Evolutionary conservation across 2,329 filamentous ascomycete species (phyloP), one percentile per base, ranked within the genome.

Genomic region (Lizonia empirigonia): DNA sequence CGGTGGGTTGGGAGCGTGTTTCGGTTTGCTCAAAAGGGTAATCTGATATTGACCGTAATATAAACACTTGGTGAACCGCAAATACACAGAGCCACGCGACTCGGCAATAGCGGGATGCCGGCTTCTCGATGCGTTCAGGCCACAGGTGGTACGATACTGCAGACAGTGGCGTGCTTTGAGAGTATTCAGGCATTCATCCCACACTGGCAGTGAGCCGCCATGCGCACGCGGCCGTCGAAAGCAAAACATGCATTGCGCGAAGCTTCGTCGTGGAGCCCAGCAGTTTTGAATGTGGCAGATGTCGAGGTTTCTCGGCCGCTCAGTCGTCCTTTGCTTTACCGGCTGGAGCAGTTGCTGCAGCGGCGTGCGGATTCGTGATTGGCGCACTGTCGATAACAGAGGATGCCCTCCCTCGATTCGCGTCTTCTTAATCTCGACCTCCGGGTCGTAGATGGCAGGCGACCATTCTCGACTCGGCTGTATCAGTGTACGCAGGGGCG

Each of bases 41-140:
- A 47, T 60, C 39, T 58, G 44, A 68, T 59, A 68, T 67, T 66
- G 53, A 48, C 50, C 34, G 23, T 49, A 55, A 44, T 48, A 32
- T 53, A 38, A 42, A 44, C 53, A 62, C 44, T 66, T 53, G 59
- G 47, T 32, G 23, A 16, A 26, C 37, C 26, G 15, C 24, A 36
- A 33, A 13, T 19, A 34, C 26, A 33, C 32, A 26, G 20, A 39
- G 50, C 62, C 63, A 58, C 56, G 51, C 52, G 46, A 53, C 55
- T 65, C 63, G 61, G 60, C 58, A 53, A 42, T 49, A 16, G 40
- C 44, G 37, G 32, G 55, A 16, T 50, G 40, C 49, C 56, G 58
- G 51, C 47, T 55, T 53, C 19, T 45, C 36, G 36, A 57, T 36
- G 42, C 49, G 42, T 24, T 22, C 24, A 35, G 16, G 22, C 26